Base-by-base conservation (phyloP, 257 asterid genomes). In the Rubia yunnanensis region DNA sequence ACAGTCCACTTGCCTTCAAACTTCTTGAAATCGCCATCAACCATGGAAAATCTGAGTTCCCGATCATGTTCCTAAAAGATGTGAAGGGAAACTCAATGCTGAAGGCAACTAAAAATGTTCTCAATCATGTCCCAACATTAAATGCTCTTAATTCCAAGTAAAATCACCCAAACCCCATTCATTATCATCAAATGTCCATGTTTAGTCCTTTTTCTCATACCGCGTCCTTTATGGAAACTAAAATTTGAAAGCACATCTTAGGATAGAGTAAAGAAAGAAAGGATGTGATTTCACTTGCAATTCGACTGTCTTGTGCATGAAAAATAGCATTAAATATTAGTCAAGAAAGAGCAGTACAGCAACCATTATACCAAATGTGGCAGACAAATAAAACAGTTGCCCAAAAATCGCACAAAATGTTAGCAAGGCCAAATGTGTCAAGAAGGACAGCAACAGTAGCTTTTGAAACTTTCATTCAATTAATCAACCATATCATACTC, bases 1-100 rank as follows among this genome's bases (percentile, higher is more conserved):
- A 89, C 88, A 0, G 81, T 84, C 98, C 98, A 92, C 70, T 85
- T 92, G 72, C 96, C 98, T 83, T 89, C 96, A 69, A 92, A 92
- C 79, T 92, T 89, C 87, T 85, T 92, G 88, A 92, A 92, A 82
- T 92, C 98, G 61, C 98, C 98, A 71, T 87, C 98, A 67, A 89
- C 95, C 98, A 92, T 92, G 32, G 88, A 89, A 75, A 92, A 92
- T 66, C 36, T 81, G 73, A 92, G 98, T 26, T 89, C 96, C 13
- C 92, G 80, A 63, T 83, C 86, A 70, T 80, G 81, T 63, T 76
- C 79, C 98, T 92, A 76, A 52, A 77, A 71, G 27, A 7, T 24
- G 57, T 64, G 7, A 46, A 9, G 17, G 56, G 11, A 57, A 41
- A 56, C 24, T 64, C 13, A 71, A 53, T 27, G 26, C 52, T 55